Evolutionary conservation across 176 grass and related monocot species (phyloP).

Genomic region (Eleusine coracana): DNA sequence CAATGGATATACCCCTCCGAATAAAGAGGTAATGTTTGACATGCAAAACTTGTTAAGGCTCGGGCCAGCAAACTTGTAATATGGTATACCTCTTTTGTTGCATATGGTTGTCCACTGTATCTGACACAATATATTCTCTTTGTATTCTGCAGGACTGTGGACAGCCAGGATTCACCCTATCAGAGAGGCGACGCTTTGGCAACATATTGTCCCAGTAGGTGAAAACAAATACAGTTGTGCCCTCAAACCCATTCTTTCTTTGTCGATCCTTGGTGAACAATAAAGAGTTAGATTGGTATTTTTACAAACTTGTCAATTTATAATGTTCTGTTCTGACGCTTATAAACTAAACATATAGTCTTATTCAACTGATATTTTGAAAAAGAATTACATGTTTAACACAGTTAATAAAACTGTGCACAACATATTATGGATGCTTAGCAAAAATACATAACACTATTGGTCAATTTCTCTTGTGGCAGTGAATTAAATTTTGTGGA

Average conservation of each 20-base stretch:
- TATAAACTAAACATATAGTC: background rate
- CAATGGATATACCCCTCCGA: conserved; percentile 85
- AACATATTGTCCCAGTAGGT: conserved; percentile 85
- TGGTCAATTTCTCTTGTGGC: background rate
- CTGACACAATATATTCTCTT: conserved; percentile 23
- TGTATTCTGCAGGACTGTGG: conserved; percentile 77
- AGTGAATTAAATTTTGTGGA: background rate
- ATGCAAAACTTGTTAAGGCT: conserved; percentile 5
- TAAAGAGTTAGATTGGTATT: background rate
- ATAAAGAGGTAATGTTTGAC: conserved; percentile 70
- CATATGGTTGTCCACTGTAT: conserved; percentile 21
- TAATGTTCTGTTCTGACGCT: background rate
- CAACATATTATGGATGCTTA: background rate
- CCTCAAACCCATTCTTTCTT: background rate
- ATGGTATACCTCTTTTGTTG: background rate
- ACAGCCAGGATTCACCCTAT: conserved; percentile 88
- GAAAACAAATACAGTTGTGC: conserved; percentile 35
- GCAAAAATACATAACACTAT: conserved; percentile 3
- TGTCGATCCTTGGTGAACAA: background rate
- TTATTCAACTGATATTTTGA: background rate
- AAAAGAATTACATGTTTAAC: background rate
- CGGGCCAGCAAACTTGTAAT: background rate
- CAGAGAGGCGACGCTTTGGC: conserved; percentile 83
- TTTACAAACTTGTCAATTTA: background rate
- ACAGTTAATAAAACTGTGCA: background rate